Evolutionary conservation across 2,329 filamentous ascomycete genomes (phyloP), one percentile per base, ranked within the genome.

Genomic region (Colletotrichum magnum): DNA sequence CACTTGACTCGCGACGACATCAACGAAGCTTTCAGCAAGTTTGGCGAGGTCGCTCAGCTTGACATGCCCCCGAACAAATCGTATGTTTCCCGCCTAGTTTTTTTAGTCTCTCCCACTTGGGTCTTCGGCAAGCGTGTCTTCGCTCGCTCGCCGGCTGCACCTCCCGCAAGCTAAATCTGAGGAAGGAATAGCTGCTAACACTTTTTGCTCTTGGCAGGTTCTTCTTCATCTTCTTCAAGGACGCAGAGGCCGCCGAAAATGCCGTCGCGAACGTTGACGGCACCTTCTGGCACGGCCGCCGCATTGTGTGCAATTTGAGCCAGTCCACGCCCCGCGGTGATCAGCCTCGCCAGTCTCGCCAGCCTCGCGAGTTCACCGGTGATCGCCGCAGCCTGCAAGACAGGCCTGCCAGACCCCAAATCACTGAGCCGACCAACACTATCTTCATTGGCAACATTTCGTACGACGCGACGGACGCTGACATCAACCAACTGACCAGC

Each of bases 371-470:
- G 12, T 12, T 10, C 4, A 28, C 7, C n/a, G n/a, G n/a, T n/a
- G n/a, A 7, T 16, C 26, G 13, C n/a, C n/a, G 50, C 21, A 48
- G 39, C 26, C 26, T 62, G 3, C 21, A 24, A 24, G 21, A 24
- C 21, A 24, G 21, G 21, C 21, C 21, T 24, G 21, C 21, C 21
- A 24, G 21, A 4, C 21, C 21, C 21, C 21, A 24, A 24, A 24
- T 24, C 21, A 24, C 21, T 24, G 21, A 24, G 18, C 59, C 59
- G 24, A 71, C 59, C 15, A 12, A 52, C 18, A 93, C 91, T 1
- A 82, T 97, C 41, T 97, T 92, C 84, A 88, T 97, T 74, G 94
- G 94, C 73, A 96, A 96, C 83, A 89, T 97, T 81, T 90, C 93
- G 12, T 96, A 93, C 77, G 93, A 97, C 81, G 92, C 95, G 83